Base-by-base conservation (phyloP, 164 flowering plant genomes). In the Protea cynaroides region DNA sequence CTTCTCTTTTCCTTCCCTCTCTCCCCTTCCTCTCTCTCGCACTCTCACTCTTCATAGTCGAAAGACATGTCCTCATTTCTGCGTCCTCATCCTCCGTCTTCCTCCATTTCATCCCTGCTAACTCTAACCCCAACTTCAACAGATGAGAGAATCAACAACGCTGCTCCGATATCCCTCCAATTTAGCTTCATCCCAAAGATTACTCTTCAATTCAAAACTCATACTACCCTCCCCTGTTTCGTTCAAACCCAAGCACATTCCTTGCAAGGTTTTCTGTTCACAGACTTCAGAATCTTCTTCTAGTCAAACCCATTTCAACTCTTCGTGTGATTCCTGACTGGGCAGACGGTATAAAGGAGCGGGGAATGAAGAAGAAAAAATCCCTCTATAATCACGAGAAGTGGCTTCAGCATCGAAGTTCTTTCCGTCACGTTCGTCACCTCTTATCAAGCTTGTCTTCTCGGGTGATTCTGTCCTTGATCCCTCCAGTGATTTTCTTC, bases 331-430 rank as follows among this genome's bases (percentile, higher is more conserved):
- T 93, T 21, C 90, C 96, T 11, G 81, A 85, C 61, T 94, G 98
- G 98, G 84, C 95, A 0, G 98, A 89, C 70, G 65, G 59, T 15
- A 61, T 89, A 0, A 74, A 90, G 65, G 98, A 94, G 79, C 70
- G 81, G 7, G 83, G 97, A 7, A 84, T 94, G 95, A 80, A 54
- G 37, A 58, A 76, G 66, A 81, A 76, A 17, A 69, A 83, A 43
- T 62, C 76, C 3, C 72, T 94, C 0, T 94, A 94, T 80, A 71
- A 71, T 68, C 98, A 89, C 65, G 82, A 84, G 56, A 74, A 71
- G 8, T 90, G 98, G 98, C 78, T 82, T 1, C 63, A 82, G 24
- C 98, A 94, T 66, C 71, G 97, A 37, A 89, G 95, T 80, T 89
- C 98, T 10, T 70, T 80, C 8, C 91, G 97, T 22, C 98, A 94